These are phyloP conservation scores for Phytophthora multivora DNA, from an alignment of 352 stramenopile genomes.

Conservation along the genomic window DNA sequence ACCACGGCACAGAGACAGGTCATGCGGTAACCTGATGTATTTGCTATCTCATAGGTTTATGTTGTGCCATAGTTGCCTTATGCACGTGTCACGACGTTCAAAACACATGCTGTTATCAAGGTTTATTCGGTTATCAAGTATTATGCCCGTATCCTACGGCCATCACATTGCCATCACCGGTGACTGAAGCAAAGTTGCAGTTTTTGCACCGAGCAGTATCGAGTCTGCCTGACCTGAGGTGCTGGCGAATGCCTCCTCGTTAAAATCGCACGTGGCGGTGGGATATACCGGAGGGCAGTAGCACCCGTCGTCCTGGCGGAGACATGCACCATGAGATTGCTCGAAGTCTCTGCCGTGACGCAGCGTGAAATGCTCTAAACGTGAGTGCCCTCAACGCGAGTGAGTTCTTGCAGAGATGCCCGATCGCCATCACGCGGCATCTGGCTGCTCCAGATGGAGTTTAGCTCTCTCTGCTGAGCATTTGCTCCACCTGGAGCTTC, in stretches of 20 bases:
- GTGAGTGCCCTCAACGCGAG: not conserved
- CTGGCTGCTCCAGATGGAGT: slow-evolving; percentile 20
- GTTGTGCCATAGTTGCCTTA: not conserved
- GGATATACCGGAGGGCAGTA: slow-evolving; percentile 3
- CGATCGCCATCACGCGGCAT: slow-evolving; percentile 11
- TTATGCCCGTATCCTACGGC: slow-evolving; percentile 29
- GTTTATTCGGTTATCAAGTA: not conserved
- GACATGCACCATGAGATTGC: slow-evolving; percentile 1
- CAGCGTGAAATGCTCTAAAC: slow-evolving; percentile 8
- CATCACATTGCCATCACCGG: slow-evolving; percentile 25
- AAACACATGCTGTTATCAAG: not conserved
- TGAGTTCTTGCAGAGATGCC: slow-evolving; percentile 7
- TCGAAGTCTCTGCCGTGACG: slow-evolving; percentile 6
- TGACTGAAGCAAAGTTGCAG: slow-evolving; percentile 8
- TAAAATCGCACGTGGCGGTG: slow-evolving; percentile 11
- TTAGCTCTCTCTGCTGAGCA: slow-evolving; percentile 14
- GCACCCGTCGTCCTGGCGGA: not conserved
- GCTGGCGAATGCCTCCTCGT: not conserved
- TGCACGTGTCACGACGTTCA: not conserved
- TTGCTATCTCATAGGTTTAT: slow-evolving; percentile 10
- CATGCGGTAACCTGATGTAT: slow-evolving; percentile 15
- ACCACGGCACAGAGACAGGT: slow-evolving; percentile 4
- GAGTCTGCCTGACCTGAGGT: slow-evolving; percentile 20
- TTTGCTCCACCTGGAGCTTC: slow-evolving; percentile 25
- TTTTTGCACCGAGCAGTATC: slow-evolving; percentile 27